phyloP scores from a whole-genome alignment of 495 filamentous ascomycete genomes.

The Penicillium diatomitis region DNA sequence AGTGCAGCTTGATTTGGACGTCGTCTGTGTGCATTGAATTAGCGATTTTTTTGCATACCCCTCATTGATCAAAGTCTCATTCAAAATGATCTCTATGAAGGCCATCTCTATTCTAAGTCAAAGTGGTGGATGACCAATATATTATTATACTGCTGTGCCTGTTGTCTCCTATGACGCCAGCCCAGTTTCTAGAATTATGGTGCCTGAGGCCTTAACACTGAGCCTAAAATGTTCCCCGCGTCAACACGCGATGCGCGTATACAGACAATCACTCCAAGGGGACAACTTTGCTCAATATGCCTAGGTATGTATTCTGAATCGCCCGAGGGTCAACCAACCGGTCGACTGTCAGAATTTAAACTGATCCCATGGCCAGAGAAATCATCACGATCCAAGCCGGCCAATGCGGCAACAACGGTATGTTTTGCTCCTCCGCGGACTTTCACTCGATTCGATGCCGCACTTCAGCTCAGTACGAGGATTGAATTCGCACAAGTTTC shows the following conservation, averaged over 20 bases:
- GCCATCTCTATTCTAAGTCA: no score
- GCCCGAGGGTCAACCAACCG: not conserved
- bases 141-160: no score
- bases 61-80: no score
- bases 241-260: slow-evolving; percentile 33
- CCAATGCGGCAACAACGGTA: slow-evolving; percentile 98
- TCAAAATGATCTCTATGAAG: no score
- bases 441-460: not conserved
- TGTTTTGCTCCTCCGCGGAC: slow-evolving; percentile 23
- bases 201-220: slow-evolving; percentile 23
- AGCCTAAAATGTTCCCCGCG: slow-evolving; percentile 26
- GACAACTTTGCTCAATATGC: slow-evolving; percentile 26
- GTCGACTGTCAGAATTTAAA: not conserved
- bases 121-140: no score
- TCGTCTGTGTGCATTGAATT: no score
- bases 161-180: not conserved
- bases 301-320: slow-evolving; percentile 23
- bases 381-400: slow-evolving; percentile 99
- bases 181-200: slow-evolving; percentile 9
- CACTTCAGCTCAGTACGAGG: no score
- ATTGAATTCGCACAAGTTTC: no score
- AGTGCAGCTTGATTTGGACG: no score
- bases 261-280: slow-evolving; percentile 19
- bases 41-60: no score
- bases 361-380: slow-evolving; percentile 53